Conservation (phyloP, 176 grass and related monocot genomes). For the Saccharum spontaneum region DNA sequence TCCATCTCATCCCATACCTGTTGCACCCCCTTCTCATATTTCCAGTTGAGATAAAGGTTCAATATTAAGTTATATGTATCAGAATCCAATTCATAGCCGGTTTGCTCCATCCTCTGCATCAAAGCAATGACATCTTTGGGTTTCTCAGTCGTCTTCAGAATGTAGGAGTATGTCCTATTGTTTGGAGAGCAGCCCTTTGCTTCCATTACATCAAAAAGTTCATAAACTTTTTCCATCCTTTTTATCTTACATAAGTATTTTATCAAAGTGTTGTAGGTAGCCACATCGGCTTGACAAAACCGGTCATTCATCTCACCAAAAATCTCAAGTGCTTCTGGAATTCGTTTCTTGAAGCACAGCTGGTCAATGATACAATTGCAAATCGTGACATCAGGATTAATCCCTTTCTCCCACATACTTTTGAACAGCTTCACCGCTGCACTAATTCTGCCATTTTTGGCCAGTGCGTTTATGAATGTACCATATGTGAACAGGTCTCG, state of each 20-base stretch:
- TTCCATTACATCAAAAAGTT: conserved; percentile 72
- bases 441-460: conserved; percentile 59
- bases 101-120: conserved; percentile 63
- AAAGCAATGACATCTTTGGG: conserved; percentile 57
- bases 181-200: conserved; percentile 56
- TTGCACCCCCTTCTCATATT: conserved; percentile 50
- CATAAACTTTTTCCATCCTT: conserved; percentile 58
- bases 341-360: conserved; percentile 76
- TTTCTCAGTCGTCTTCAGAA: conserved; percentile 48
- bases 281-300: conserved; percentile 55
- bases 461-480: conserved; percentile 64
- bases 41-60: conserved; percentile 63
- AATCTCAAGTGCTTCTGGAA: conserved; percentile 69
- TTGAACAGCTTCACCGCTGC: conserved; percentile 56
- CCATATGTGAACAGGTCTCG: conserved; percentile 64
- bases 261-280: conserved; percentile 71
- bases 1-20: conserved; percentile 72
- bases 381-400: conserved; percentile 65
- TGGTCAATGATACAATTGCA: conserved; percentile 76
- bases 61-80: conserved; percentile 72
- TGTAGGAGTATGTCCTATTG: conserved; percentile 61
- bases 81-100: conserved; percentile 48
- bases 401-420: conserved; percentile 60
- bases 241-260: conserved; percentile 71
- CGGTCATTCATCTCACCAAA: conserved; percentile 70